A percentile compares a stretch with the other conserved stretches of the same genome.
Evolutionary conservation across 805 yeast species (phyloP).

Genomic region (Suhomyces faveliae): DNA sequence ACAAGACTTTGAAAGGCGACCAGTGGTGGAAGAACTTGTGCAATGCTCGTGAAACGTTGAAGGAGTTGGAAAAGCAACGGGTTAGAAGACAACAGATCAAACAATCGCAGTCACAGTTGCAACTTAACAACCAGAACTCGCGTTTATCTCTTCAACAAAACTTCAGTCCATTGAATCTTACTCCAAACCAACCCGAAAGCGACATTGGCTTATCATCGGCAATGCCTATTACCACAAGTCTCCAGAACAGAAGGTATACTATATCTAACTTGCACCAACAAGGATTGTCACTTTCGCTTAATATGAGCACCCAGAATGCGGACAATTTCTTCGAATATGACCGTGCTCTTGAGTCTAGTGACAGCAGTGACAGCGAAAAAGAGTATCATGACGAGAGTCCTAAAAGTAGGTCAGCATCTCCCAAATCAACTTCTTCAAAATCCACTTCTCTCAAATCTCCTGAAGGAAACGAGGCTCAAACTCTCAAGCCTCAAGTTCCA

Average conservation of each 20-base stretch:
- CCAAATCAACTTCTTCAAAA: background rate
- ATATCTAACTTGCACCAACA: slow-evolving; percentile 68
- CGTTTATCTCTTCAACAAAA: slow-evolving; percentile 2
- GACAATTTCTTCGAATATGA: slow-evolving; percentile 27
- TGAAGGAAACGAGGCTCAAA: background rate
- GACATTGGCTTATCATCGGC: slow-evolving; percentile 6
- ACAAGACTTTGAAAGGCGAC: slow-evolving; percentile 52
- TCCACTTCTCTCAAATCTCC: background rate
- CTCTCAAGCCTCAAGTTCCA: no score
- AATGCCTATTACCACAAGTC: slow-evolving; percentile 10
- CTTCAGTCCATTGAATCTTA: slow-evolving; percentile 27
- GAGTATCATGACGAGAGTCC: slow-evolving; percentile 14
- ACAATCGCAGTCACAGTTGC: slow-evolving; percentile 4
- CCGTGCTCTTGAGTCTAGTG: slow-evolving; percentile 22
- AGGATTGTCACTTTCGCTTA: slow-evolving; percentile 66
- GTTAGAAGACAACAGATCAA: slow-evolving; percentile 5
- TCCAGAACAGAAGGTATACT: slow-evolving; percentile 43
- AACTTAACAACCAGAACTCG: background rate
- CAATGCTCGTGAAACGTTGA: slow-evolving; percentile 50
- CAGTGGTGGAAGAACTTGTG: slow-evolving; percentile 83
- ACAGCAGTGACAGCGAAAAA: slow-evolving; percentile 23
- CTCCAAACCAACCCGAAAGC: slow-evolving; percentile 6
- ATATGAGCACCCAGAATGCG: slow-evolving; percentile 58
- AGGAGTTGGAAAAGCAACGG: slow-evolving; percentile 34
- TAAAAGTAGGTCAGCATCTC: no score